These are phyloP conservation scores for Vitis cinerea DNA, from an alignment of 164 flowering plant species.

Conservation along the genomic window DNA sequence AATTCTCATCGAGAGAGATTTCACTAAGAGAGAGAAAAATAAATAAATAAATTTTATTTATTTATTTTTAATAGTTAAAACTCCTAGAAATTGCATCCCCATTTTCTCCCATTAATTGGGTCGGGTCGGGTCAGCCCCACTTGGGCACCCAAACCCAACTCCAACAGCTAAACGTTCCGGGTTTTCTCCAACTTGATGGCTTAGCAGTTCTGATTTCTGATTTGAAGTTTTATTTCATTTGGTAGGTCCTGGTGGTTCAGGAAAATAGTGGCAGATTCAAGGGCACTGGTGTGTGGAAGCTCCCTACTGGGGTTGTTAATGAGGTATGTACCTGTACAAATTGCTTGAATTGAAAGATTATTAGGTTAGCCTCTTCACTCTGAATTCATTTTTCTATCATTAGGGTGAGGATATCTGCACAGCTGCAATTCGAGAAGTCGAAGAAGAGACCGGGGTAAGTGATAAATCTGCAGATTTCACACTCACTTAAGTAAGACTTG, in stretches of 20 bases:
- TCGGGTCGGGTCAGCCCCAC: no score
- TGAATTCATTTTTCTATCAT: conserved; percentile 1
- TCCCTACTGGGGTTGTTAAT: conserved; percentile 49
- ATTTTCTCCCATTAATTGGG: no score
- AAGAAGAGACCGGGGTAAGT: conserved; percentile 73
- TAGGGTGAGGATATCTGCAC: conserved; percentile 45
- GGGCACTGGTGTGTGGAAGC: conserved; percentile 51
- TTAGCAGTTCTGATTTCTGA: no score
- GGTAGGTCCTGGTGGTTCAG: conserved; percentile 53
- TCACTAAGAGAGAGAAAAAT: no score
- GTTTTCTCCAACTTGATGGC: no score
- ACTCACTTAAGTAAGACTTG: no score
- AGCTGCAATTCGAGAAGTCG: conserved; percentile 31
- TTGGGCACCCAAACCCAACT: no score
- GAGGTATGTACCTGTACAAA: conserved; percentile 27
- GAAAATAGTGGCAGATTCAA: conserved; percentile 44
- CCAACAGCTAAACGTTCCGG: no score
- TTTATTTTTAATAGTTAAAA: no score
- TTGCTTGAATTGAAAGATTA: neutral
- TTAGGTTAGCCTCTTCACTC: neutral
- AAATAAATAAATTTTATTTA: no score
- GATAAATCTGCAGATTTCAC: neutral
- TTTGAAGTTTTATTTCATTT: neutral
- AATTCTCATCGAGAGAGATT: no score
- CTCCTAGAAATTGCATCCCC: no score